Percentiles rank a stretch among this genome's conserved stretches.
Conservation (phyloP, 805 yeast species). For the Wickerhamiella hasegawae region DNA sequence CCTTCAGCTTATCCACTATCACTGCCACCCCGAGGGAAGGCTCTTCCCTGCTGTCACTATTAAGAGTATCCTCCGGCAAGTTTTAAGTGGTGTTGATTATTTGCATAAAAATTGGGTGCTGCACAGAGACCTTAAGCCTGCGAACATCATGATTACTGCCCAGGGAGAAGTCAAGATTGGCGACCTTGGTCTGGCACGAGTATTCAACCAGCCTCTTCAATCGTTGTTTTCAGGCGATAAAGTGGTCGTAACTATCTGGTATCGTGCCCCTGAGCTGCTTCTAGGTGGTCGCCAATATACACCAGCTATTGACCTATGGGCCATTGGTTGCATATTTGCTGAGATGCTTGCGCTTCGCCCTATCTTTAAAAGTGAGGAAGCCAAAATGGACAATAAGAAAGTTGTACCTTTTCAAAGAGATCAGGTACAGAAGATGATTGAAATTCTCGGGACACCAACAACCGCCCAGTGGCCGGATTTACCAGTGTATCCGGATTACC, state of each 20-base stretch:
- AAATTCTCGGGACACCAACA: conserved; percentile 84
- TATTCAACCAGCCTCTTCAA: conserved; percentile 74
- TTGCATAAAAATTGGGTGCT: conserved; percentile 92
- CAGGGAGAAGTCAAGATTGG: conserved; percentile 91
- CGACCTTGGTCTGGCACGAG: conserved; percentile 81
- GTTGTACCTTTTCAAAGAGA: conserved; percentile 87
- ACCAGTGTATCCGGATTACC: conserved; percentile 70
- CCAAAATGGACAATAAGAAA: conserved; percentile 85
- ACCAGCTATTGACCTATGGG: conserved; percentile 88
- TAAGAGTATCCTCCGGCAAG: conserved; percentile 83
- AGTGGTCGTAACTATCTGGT: conserved; percentile 95
- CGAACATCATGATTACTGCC: conserved; percentile 88
- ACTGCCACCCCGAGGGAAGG: conserved; percentile 73
- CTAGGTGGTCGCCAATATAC: conserved; percentile 89
- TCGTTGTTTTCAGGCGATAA: conserved; percentile 82
- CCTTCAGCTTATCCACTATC: conserved; percentile 84
- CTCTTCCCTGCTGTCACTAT: conserved; percentile 62
- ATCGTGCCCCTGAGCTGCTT: conserved; percentile 80
- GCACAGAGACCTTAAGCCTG: conserved; percentile 93
- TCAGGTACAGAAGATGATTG: conserved; percentile 80
- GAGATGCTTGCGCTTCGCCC: conserved; percentile 82
- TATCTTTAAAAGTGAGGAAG: conserved; percentile 94
- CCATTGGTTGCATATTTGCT: conserved; percentile 88
- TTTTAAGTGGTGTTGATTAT: conserved; percentile 77
- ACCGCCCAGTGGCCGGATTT: conserved; percentile 64